Base-by-base conservation (phyloP, 768 basidiomycete genomes). In the Agrocybe praecox region DNA sequence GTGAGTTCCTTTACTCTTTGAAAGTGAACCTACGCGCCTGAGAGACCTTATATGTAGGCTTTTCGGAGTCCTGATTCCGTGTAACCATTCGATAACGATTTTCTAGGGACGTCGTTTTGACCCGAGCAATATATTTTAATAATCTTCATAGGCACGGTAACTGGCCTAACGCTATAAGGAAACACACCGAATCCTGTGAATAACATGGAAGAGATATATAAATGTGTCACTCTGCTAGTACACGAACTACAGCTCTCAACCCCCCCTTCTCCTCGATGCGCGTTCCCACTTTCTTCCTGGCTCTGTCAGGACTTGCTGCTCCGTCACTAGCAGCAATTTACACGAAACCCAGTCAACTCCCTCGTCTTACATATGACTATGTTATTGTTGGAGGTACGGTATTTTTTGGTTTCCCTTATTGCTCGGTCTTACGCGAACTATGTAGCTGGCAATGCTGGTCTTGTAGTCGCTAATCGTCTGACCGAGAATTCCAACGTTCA, bases 391-490 rank as follows among this genome's bases (percentile, higher is more conserved):
- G 62, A 53, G 62, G 62, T 60, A 34, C 15, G 47, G 9, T 44
- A 6, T 32, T 54, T 17, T 19, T 21, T 15, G 23, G n/a, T n/a
- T 4, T 6, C 12, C 26, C 26, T 15, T 12, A 42, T 40, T 32
- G 10, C 23, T 29, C 40, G 9, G 5, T 42, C 19, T 22, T 24
- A 23, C 11, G 42, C n/a, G 21, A 15, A 14, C n/a, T 9, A 29
- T 49, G 52, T 55, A 68, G 77, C 69, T 45, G 84, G 85, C 18
- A 84, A 82, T 32, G 76, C 83, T 1, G 85, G 85, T 3, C 82
- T 82, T 52, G 81, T 78, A 0, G 68, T 86, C 17, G 85, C 85
- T 0, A 74, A 80, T 15, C 74, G 85, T 10, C 67, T 86, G 7
- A 79, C 77, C 7, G 85, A 85, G 62, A 69, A 85, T 55, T 74